Base-by-base conservation (phyloP, 345 rosid genomes). In the Pistacia integerrima region DNA sequence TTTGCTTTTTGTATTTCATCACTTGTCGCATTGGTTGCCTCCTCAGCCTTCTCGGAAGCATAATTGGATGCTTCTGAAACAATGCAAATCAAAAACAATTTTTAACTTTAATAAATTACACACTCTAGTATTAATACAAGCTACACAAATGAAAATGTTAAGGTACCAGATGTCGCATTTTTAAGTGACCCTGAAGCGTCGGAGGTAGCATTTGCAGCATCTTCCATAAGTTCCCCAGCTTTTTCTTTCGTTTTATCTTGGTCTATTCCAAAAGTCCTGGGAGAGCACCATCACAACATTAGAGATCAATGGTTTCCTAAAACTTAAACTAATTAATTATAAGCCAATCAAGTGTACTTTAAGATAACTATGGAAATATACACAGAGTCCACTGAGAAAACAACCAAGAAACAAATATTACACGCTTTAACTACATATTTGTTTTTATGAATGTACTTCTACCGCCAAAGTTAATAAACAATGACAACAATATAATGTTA, bases 121-220 rank as follows among this genome's bases (percentile, higher is more conserved):
- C 46, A 5, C 9, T 41, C 46, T 41, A 5, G 46, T 41, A 41
- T 41, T 41, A 41, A 5, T 7, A 7, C 9, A 7, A 6, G 9
- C 6, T 41, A 41, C 46, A 41, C 46, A 41, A 41, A 41, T 41
- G 46, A 41, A 41, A 41, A 41, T 41, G 46, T 41, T 5, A 7
- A 41, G 46, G 46, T 79, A 87, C 86, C 85, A 0, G 64, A 67
- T 17, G 85, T 79, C n/a, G 77, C 85, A 52, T 80, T 70, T 11
- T 76, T 74, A 67, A 87, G 67, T 20, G 75, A 72, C 48, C 69
- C 69, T 22, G 78, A 70, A n/a, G 85, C 67, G 66, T 44, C 85
- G 9, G 86, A 83, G 35, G 87, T 86, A 35, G 83, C 80, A 71
- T 80, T 68, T 67, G 66, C 78, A 36, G 84, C 85, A 68, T 57